Evolutionary conservation across 148 eudicot genomes (phyloP), one percentile per base, ranked within the genome.

Genomic region (Spergularia marina): DNA sequence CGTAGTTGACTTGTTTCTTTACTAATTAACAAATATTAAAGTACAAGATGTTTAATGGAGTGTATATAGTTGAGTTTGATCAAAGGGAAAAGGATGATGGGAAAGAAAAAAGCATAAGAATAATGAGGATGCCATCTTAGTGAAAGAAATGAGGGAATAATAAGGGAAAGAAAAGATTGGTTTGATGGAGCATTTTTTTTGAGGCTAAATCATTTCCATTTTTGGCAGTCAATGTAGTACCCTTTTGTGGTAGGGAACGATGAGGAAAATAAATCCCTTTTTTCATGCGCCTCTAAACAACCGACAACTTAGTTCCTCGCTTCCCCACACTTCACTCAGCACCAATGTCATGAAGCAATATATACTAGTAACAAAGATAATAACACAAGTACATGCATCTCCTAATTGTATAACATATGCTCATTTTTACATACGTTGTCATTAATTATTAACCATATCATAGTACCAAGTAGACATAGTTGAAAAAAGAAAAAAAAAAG

Each of bases 191-290:
- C 16, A 41, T 65, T 58, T 57, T 57, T 18, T 73, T 44, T 72
- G 13, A 34, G 7, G 59, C 49, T 12, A 70, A 70, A 25, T 70
- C 16, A 44, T 73, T 79, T 72, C 82, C 80, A 72, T 76, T 76
- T 76, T 68, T 68, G 74, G 80, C 15, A 52, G 82, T 66, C 82
- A 82, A 70, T 75, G 74, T 71, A 71, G 63, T 54, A 56, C 53
- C 71, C 82, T 63, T 72, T 76, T 79, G 60, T 83, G 73, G 77
- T 65, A 83, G 65, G 76, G 53, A 53, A 72, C 64, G 67, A 20
- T 47, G 56, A 59, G 7, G 72, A 72, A 56, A 23, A 20, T 40
- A 30, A 30, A 30, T 30, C 69, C 16, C 20, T 71, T 72, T 72
- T 71, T 4, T 62, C 9, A 18, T 65, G 66, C 68, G 47, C 74